Percentiles rank a stretch among this genome's conserved stretches.
These are phyloP conservation scores for Debaryomyces robertsiae DNA, from an alignment of 1,139 yeast species.

Conservation along the genomic window DNA sequence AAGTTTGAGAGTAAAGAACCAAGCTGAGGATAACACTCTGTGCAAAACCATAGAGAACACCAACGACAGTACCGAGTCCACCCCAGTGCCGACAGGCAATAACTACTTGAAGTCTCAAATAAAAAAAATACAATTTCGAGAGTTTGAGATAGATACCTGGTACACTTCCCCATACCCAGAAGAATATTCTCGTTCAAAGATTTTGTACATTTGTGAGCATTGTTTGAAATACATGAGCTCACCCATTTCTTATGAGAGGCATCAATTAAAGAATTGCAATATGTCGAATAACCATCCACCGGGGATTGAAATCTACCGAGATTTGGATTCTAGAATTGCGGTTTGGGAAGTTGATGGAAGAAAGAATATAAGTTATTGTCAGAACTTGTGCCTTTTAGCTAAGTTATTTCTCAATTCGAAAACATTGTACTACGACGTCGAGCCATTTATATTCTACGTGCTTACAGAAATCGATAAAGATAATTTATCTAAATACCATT, in stretches of 20 bases:
- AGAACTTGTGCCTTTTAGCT: conserved; percentile 84
- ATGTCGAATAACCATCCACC: conserved; percentile 70
- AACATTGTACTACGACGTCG: conserved; percentile 91
- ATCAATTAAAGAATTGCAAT: conserved; percentile 67
- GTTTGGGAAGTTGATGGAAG: conserved; percentile 94
- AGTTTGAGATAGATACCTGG: conserved; percentile 84
- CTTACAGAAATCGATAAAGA: conserved; percentile 66
- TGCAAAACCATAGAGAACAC: background rate
- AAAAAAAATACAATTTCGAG: conserved; percentile 65
- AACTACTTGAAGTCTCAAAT: conserved; percentile 32
- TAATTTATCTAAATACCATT: conserved; percentile 58
- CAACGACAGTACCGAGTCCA: conserved; percentile 15
- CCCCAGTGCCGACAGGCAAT: conserved; percentile 19
- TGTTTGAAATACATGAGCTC: conserved; percentile 83
- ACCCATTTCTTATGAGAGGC: conserved; percentile 68
- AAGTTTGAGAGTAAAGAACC: conserved; percentile 15
- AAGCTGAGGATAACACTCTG: background rate
- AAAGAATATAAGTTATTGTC: conserved; percentile 79
- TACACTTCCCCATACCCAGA: conserved; percentile 93
- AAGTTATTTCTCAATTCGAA: conserved; percentile 88
- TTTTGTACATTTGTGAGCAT: conserved; percentile 77
- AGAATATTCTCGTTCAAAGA: conserved; percentile 66
- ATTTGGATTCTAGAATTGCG: conserved; percentile 50
- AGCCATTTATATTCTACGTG: conserved; percentile 88
- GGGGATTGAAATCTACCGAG: conserved; percentile 86